These are phyloP conservation scores for Trichoderma sp. DNA, from an alignment of 2,329 filamentous ascomycete genomes.

Conservation along the genomic window DNA sequence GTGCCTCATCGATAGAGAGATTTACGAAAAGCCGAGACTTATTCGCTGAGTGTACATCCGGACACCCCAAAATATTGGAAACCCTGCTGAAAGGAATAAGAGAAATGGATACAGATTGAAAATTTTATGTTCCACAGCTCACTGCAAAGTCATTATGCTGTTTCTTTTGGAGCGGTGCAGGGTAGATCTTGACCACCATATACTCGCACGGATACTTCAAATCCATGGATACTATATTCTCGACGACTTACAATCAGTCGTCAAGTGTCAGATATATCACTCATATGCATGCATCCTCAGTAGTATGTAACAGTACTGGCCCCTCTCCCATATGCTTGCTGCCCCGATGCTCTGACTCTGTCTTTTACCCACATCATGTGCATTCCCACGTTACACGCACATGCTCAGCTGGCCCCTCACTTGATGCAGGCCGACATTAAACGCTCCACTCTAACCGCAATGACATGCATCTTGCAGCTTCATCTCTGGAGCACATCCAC, in stretches of 20 bases:
- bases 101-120: too few species aligned
- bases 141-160: not conserved
- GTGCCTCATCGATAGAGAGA: not conserved
- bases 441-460: not conserved
- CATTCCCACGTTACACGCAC: not conserved
- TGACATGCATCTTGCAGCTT: constrained; percentile 6
- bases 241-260: not conserved
- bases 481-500: not conserved
- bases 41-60: not conserved
- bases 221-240: too few species aligned
- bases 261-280: not conserved
- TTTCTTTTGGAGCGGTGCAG: not conserved
- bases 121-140: too few species aligned
- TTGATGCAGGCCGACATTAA: not conserved
- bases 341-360: not conserved
- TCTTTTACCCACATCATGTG: not conserved
- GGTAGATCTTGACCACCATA: not conserved
- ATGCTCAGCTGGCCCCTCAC: not conserved
- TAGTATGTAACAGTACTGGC: not conserved
- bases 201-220: not conserved
- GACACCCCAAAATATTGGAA: too few species aligned
- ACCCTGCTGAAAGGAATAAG: too few species aligned
- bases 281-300: not conserved
- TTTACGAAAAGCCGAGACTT: not conserved
- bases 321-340: too few species aligned